Conservation (phyloP, 164 flowering plant genomes). For the Annona squamosa region DNA sequence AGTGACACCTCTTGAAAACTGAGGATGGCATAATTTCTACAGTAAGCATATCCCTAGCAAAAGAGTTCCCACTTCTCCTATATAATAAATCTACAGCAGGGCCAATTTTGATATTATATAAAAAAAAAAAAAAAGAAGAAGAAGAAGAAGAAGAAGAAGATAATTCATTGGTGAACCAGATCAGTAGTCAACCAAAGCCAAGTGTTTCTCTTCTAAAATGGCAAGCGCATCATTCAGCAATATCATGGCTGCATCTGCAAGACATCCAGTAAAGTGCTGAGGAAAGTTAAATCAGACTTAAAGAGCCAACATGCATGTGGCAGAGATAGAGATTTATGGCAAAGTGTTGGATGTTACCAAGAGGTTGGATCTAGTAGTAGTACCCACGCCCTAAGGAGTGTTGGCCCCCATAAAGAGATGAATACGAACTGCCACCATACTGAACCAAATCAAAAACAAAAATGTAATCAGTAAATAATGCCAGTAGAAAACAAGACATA, state of each 20-base stretch:
- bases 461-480: not conserved
- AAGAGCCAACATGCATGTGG: not conserved
- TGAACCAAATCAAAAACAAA: slow-evolving; percentile 12
- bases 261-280: slow-evolving; percentile 19
- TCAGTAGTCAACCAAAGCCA: slow-evolving; percentile 1
- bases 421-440: slow-evolving; percentile 40
- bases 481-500: not conserved
- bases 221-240: slow-evolving; percentile 20
- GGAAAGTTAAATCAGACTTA: not conserved
- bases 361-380: slow-evolving; percentile 27
- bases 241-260: slow-evolving; percentile 18
- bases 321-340: not conserved
- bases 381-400: slow-evolving; percentile 48
- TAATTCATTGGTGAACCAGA: not conserved
- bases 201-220: slow-evolving; percentile 5
- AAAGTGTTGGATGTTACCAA: slow-evolving; percentile 22
- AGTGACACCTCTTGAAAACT: not conserved
- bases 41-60: slow-evolving; percentile 2
- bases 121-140: not conserved
- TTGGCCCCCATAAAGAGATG: slow-evolving; percentile 38
- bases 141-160: not conserved
- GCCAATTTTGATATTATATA: slow-evolving; percentile 2
- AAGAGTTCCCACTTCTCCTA: slow-evolving; percentile 4
- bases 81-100: slow-evolving; percentile 22
- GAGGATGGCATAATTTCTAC: slow-evolving; percentile 7